Evolutionary conservation across 129 eudicot species (phyloP).

Genomic region (Centaurea solstitialis): DNA sequence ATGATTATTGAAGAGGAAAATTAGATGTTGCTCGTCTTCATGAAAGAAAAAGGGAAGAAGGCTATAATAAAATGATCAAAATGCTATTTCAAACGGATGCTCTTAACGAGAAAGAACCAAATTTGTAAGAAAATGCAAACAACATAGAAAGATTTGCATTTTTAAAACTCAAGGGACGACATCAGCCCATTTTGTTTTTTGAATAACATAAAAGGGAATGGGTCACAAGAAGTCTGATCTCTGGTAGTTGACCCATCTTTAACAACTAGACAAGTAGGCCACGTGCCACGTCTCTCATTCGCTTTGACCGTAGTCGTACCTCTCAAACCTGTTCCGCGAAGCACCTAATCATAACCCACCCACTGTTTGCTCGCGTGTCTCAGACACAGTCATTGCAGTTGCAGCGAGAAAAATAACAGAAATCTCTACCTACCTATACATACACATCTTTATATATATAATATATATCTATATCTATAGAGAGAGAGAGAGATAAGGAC

Average conservation of each 20-base stretch:
- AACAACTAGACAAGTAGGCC: not conserved
- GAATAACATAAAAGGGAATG: not conserved
- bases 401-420: constrained; percentile 1
- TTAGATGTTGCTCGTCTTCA: not conserved
- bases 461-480: not conserved
- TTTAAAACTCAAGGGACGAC: not conserved
- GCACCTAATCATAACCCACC: constrained; percentile 22
- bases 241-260: not conserved
- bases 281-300: not conserved
- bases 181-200: not conserved
- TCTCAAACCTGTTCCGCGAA: constrained; percentile 25
- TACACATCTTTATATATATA: constrained; percentile 19
- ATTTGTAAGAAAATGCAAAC: not conserved
- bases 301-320: not conserved
- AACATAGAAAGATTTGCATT: not conserved
- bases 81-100: not conserved
- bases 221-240: not conserved
- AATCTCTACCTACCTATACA: not conserved
- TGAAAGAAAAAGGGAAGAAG: not conserved
- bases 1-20: too few relatives aligned
- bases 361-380: constrained; percentile 9
- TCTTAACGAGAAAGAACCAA: not conserved
- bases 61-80: not conserved
- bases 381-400: constrained; percentile 23
- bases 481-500: constrained; percentile 3